Conservation (phyloP, 495 filamentous ascomycete genomes). For the Aspergillus affinis region DNA sequence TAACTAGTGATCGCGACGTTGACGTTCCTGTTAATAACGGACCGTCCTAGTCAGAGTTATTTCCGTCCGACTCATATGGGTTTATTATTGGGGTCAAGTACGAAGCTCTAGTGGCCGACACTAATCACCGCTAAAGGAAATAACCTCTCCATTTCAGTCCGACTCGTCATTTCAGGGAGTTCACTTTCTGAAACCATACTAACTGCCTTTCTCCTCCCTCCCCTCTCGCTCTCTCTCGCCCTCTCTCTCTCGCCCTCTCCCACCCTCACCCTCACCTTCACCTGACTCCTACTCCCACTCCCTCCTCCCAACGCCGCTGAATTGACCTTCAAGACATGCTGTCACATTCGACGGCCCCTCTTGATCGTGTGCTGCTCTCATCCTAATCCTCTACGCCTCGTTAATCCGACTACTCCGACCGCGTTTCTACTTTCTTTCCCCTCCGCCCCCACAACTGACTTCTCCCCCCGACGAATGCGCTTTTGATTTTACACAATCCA, state of each 20-base stretch:
- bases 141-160: not conserved
- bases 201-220: not conserved
- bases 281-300: slow-evolving; percentile 5
- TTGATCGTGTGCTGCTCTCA: slow-evolving; percentile 16
- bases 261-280: not conserved
- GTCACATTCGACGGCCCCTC: slow-evolving; percentile 14
- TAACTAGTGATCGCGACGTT: too few relatives aligned
- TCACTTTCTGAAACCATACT: not conserved
- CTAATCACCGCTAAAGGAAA: slow-evolving; percentile 1
- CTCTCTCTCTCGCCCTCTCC: slow-evolving; percentile 3
- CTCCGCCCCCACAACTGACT: slow-evolving; percentile 12
- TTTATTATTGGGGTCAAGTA: too few relatives aligned
- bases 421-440: slow-evolving; percentile 1
- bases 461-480: slow-evolving; percentile 12
- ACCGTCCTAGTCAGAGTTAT: too few relatives aligned
- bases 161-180: not conserved
- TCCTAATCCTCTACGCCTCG: slow-evolving; percentile 6
- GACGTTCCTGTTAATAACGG: too few relatives aligned
- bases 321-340: slow-evolving; percentile 18
- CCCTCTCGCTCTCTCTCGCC: slow-evolving; percentile 2
- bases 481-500: slow-evolving; percentile 5
- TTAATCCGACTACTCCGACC: not conserved
- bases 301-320: not conserved
- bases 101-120: slow-evolving; percentile 6
- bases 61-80: too few relatives aligned